A percentile compares a stretch with the other conserved stretches of the same genome.
Conservation (phyloP, 2,329 filamentous ascomycete genomes). For the Penicillium sp. region DNA sequence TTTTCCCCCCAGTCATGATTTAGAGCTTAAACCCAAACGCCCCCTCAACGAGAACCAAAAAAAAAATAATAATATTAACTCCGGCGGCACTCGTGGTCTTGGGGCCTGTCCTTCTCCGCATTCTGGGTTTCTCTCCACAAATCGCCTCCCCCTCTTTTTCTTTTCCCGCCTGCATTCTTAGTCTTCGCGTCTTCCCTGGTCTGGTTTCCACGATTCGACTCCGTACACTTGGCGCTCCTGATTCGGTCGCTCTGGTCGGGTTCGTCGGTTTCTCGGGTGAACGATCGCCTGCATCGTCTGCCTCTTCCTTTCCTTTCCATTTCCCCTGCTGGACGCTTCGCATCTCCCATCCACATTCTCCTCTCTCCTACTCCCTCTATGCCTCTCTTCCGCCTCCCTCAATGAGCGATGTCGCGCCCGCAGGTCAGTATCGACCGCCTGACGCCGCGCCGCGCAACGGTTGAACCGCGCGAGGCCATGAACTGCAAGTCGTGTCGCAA, state of each 20-base stretch:
- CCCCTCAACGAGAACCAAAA: not conserved
- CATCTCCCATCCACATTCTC: slow-evolving; percentile 4
- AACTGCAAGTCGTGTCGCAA: slow-evolving; percentile 95
- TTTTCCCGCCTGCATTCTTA: not conserved
- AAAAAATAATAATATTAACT: slow-evolving; percentile 4
- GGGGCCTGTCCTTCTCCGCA: slow-evolving; percentile 25
- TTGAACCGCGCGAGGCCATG: slow-evolving; percentile 85
- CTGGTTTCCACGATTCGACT: too few relatives aligned
- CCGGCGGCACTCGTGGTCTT: slow-evolving; percentile 13
- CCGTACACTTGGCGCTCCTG: too few relatives aligned
- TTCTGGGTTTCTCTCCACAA: slow-evolving; percentile 18
- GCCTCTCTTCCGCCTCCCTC: slow-evolving; percentile 11
- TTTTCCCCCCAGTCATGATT: too few relatives aligned
- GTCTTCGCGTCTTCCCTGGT: not conserved
- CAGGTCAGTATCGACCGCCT: slow-evolving; percentile 81
- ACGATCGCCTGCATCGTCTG: not conserved
- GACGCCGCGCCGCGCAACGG: slow-evolving; percentile 69
- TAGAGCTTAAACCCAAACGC: not conserved
- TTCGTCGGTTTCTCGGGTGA: not conserved
- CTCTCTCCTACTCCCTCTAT: slow-evolving; percentile 7
- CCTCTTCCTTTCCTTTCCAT: slow-evolving; percentile 1
- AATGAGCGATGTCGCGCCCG: slow-evolving; percentile 65
- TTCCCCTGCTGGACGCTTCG: not conserved
- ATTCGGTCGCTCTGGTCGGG: too few relatives aligned
- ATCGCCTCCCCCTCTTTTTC: not conserved